Percentiles rank a stretch among this genome's conserved stretches.
phyloP scores from a whole-genome alignment of 2,329 filamentous ascomycete genomes.

The Coniochaeta sp. region DNA sequence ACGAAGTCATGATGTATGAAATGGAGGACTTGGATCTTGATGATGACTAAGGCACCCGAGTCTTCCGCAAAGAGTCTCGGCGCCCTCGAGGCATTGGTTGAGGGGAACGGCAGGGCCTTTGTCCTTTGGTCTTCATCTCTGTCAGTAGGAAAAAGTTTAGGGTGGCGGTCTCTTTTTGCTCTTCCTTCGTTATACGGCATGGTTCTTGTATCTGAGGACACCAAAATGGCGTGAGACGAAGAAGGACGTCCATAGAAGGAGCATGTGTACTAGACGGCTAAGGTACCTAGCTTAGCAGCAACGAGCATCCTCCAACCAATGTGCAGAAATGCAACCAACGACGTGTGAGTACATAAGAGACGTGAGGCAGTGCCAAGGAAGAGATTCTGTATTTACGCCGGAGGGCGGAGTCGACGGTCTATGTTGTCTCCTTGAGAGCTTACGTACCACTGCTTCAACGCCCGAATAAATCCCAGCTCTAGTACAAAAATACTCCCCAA shows the following conservation, averaged over 20 bases:
- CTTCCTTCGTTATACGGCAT: not conserved
- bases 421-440: not conserved
- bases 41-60: not conserved
- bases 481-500: not conserved
- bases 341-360: not conserved
- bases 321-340: no score
- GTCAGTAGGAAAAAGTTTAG: not conserved
- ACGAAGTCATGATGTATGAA: not conserved
- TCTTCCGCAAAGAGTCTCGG: not conserved
- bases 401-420: constrained; percentile 1
- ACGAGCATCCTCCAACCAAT: not conserved
- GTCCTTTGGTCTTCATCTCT: not conserved
- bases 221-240: not conserved
- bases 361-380: not conserved
- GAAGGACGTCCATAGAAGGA: not conserved
- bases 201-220: not conserved
- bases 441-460: not conserved
- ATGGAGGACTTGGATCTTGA: not conserved
- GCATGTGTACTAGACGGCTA: not conserved
- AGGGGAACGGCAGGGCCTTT: not conserved
- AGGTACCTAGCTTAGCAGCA: not conserved
- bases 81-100: not conserved
- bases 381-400: not conserved
- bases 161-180: not conserved
- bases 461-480: not conserved